These are phyloP conservation scores for Beta corolliflora DNA, from an alignment of 179 eudicot species.

Conservation along the genomic window DNA sequence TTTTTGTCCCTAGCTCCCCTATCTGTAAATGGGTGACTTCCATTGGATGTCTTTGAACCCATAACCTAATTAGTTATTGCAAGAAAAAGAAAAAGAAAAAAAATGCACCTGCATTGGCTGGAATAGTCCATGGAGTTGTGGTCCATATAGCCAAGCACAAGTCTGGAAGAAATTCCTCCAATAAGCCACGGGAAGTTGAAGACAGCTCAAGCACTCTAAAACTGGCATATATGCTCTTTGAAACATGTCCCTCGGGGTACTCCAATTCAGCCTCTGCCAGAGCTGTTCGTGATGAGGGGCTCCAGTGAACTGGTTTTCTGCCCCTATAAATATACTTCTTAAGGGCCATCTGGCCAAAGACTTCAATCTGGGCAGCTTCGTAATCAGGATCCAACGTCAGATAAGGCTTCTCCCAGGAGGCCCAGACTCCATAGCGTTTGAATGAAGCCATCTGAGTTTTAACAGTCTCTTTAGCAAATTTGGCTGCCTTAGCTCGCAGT, in stretches of 20 bases:
- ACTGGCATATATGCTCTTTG: slow-evolving; percentile 84
- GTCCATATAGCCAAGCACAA: slow-evolving; percentile 93
- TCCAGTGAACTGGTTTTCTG: slow-evolving; percentile 99
- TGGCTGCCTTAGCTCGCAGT: slow-evolving; percentile 91
- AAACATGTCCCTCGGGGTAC: slow-evolving; percentile 98
- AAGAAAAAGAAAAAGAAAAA: not conserved
- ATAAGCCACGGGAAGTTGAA: slow-evolving; percentile 50
- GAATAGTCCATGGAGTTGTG: slow-evolving; percentile 99
- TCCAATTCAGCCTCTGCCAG: slow-evolving; percentile 98
- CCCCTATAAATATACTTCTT: slow-evolving; percentile 90
- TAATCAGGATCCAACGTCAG: slow-evolving; percentile 92
- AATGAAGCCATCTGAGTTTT: slow-evolving; percentile 93
- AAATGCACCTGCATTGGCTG: slow-evolving; percentile 90
- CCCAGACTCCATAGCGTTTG: slow-evolving; percentile 97
- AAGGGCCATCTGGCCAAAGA: slow-evolving; percentile 92
- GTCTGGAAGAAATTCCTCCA: slow-evolving; percentile 69
- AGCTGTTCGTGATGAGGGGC: slow-evolving; percentile 97
- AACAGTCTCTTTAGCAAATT: slow-evolving; percentile 91
- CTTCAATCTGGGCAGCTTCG: slow-evolving; percentile 99
- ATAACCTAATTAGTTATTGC: not conserved
- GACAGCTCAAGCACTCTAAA: slow-evolving; percentile 60
- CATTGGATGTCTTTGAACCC: too few relatives aligned
- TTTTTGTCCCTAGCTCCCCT: not conserved
- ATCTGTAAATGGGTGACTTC: not conserved
- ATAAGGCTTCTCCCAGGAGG: slow-evolving; percentile 91